Percentiles rank a stretch among this genome's conserved stretches.
Conservation (phyloP, 1,139 yeast species). For the Debaryomyces psychrophilus region DNA sequence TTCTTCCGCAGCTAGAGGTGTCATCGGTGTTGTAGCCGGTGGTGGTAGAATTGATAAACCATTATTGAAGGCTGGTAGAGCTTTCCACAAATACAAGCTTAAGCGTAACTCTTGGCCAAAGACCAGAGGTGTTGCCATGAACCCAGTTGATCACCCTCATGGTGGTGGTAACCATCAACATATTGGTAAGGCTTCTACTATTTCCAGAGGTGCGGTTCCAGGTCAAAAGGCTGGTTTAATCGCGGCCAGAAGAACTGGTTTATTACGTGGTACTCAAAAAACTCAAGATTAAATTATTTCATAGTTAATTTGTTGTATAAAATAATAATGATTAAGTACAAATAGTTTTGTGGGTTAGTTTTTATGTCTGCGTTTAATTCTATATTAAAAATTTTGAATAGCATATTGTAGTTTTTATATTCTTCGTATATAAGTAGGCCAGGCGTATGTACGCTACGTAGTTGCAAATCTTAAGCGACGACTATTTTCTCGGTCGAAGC, state of each 20-base stretch:
- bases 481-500: background rate
- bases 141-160: constrained; percentile 99
- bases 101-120: constrained; percentile 99
- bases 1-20: constrained; percentile 98
- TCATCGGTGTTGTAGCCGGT: constrained; percentile 99
- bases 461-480: background rate
- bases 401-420: background rate
- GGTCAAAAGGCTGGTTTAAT: constrained; percentile 99
- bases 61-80: constrained; percentile 99
- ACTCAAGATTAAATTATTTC: constrained; percentile 65
- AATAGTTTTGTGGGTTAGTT: constrained; percentile 13
- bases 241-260: constrained; percentile 99
- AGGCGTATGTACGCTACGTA: background rate
- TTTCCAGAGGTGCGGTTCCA: constrained; percentile 99
- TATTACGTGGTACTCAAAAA: constrained; percentile 99
- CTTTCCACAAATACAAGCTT: constrained; percentile 98
- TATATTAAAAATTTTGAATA: constrained; percentile 1
- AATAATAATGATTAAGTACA: constrained; percentile 16
- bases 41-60: constrained; percentile 99
- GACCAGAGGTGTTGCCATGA: constrained; percentile 99
- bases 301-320: constrained; percentile 16
- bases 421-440: background rate
- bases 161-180: constrained; percentile 99
- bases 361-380: constrained; percentile 7
- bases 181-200: constrained; percentile 99